Percentiles rank a stretch among this genome's conserved stretches.
Evolutionary conservation across 2,329 filamentous ascomycete species (phyloP).

Genomic region (Alternaria longipes): DNA sequence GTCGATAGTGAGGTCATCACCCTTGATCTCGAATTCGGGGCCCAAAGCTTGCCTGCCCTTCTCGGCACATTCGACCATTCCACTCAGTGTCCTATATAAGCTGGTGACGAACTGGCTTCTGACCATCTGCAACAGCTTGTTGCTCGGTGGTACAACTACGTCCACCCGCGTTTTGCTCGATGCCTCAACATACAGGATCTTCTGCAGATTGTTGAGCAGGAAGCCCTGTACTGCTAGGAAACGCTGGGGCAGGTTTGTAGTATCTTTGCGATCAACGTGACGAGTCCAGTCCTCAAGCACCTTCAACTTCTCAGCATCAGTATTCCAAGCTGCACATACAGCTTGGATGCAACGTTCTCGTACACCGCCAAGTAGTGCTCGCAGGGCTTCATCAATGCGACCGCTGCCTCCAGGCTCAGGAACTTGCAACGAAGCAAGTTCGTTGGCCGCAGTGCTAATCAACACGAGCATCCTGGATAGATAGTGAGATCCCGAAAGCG

Average conservation of each 20-base stretch:
- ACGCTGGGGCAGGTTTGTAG: constrained; percentile 88
- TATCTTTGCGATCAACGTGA: constrained; percentile 79
- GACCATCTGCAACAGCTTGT: constrained; percentile 90
- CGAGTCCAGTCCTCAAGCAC: constrained; percentile 93
- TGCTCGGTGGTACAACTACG: constrained; percentile 84
- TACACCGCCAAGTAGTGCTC: constrained; percentile 76
- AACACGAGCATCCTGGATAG: constrained; percentile 82
- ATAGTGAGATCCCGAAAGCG: constrained; percentile 90
- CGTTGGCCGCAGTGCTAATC: constrained; percentile 85
- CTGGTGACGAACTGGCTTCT: constrained; percentile 92
- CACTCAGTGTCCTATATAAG: constrained; percentile 90
- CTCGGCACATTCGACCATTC: constrained; percentile 97
- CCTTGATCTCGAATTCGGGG: constrained; percentile 61
- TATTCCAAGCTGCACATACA: constrained; percentile 89
- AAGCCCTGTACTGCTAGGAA: constrained; percentile 88
- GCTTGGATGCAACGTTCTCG: constrained; percentile 87
- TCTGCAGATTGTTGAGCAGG: constrained; percentile 87
- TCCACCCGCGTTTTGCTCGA: constrained; percentile 78
- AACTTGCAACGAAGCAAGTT: constrained; percentile 79
- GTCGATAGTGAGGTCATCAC: constrained; percentile 58
- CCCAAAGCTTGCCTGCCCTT: constrained; percentile 71
- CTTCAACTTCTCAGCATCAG: constrained; percentile 91
- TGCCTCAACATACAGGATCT: constrained; percentile 92
- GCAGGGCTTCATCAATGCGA: constrained; percentile 72
- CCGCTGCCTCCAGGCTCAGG: constrained; percentile 66